A percentile compares a stretch with the other conserved stretches of the same genome.
phyloP scores from a whole-genome alignment of 192 early-diverging fungal genomes.

The Coemansia sp. region DNA sequence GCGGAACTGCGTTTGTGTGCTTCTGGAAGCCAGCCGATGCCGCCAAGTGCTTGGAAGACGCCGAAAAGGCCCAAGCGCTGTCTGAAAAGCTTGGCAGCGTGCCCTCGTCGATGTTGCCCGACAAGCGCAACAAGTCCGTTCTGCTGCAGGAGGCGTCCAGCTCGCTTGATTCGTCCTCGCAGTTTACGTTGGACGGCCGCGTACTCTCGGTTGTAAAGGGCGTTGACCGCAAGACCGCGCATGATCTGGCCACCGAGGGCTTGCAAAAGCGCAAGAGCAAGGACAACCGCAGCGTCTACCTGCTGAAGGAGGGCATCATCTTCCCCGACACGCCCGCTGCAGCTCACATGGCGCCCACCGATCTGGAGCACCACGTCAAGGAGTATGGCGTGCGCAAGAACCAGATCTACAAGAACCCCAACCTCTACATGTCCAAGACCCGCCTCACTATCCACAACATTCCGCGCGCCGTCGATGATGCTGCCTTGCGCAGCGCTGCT shows the following conservation, averaged over 20 bases:
- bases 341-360: slow-evolving; percentile 67
- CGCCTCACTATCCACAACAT: slow-evolving; percentile 91
- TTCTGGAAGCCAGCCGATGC: slow-evolving; percentile 75
- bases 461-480: slow-evolving; percentile 73
- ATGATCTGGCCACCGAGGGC: slow-evolving; percentile 63
- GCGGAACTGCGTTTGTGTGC: slow-evolving; percentile 96
- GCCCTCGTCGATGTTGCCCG: slow-evolving; percentile 33
- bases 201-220: slow-evolving; percentile 80
- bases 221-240: slow-evolving; percentile 74
- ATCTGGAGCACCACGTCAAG: slow-evolving; percentile 79
- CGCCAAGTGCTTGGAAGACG: slow-evolving; percentile 73
- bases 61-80: slow-evolving; percentile 62
- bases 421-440: slow-evolving; percentile 86
- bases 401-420: slow-evolving; percentile 82
- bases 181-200: slow-evolving; percentile 80
- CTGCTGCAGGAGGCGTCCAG: slow-evolving; percentile 53
- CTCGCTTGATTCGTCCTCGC: slow-evolving; percentile 24
- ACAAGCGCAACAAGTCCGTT: slow-evolving; percentile 54
- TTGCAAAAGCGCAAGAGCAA: slow-evolving; percentile 65
- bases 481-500: slow-evolving; percentile 63
- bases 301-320: slow-evolving; percentile 91
- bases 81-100: slow-evolving; percentile 51
- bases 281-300: slow-evolving; percentile 86
- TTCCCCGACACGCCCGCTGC: slow-evolving; percentile 85
- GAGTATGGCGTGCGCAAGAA: slow-evolving; percentile 83